Conservation (phyloP, 192 early-diverging fungal species). For the Coemansia sp. region DNA sequence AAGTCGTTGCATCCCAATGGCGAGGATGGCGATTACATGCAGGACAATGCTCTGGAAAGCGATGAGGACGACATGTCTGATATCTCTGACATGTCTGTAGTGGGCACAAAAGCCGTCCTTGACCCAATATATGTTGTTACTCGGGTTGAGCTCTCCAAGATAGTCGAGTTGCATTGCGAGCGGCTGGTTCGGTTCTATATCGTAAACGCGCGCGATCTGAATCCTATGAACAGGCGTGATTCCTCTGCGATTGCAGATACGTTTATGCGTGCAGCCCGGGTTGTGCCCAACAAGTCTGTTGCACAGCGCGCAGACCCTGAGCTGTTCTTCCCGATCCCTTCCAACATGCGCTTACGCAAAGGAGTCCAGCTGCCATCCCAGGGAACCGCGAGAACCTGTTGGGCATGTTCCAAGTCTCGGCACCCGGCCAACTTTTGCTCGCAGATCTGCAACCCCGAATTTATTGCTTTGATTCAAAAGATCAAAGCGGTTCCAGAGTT, state of each 20-base stretch:
- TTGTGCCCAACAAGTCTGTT: not conserved
- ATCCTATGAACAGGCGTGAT: not conserved
- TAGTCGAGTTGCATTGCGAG: conserved; percentile 8
- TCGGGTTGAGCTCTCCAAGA: not conserved
- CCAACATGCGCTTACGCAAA: conserved; percentile 21
- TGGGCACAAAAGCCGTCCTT: not conserved
- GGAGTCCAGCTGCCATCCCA: conserved; percentile 16
- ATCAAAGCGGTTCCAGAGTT: conserved; percentile 5
- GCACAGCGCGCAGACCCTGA: not conserved
- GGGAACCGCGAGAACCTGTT: not conserved
- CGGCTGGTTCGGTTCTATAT: conserved; percentile 2
- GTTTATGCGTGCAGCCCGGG: not conserved
- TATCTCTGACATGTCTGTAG: not conserved
- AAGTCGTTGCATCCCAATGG: not conserved
- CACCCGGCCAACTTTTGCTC: conserved; percentile 24
- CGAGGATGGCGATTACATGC: conserved; percentile 13
- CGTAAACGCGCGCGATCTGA: not conserved
- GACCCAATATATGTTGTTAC: not conserved
- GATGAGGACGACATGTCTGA: not conserved
- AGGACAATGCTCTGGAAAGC: conserved; percentile 1
- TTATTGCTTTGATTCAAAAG: conserved; percentile 3
- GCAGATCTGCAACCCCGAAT: conserved; percentile 12
- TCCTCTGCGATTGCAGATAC: not conserved
- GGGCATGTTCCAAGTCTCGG: not conserved
- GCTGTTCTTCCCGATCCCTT: conserved; percentile 28